Conservation (phyloP, 1,284 basidiomycete genomes). For the Cryptococcus sp. region DNA sequence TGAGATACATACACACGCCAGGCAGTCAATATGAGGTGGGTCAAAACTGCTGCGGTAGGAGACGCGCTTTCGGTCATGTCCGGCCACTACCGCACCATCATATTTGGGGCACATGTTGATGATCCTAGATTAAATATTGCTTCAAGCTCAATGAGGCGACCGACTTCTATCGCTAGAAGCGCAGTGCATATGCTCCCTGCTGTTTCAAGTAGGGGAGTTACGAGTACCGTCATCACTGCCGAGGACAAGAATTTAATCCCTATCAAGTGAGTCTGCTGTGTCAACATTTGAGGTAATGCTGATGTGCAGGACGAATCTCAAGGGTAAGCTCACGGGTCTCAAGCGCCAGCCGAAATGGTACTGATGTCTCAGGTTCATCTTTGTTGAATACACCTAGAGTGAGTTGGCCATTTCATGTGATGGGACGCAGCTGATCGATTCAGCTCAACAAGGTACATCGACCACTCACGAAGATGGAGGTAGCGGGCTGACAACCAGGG, state of each 20-base stretch:
- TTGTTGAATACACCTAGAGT: conserved; percentile 42
- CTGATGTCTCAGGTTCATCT: conserved; percentile 17
- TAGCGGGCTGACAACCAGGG: conserved; percentile 39
- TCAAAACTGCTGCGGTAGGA: no score
- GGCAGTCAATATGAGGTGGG: no score
- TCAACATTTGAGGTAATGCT: not conserved
- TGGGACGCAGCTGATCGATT: not conserved
- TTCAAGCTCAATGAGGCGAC: not conserved
- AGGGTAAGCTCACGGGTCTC: conserved; percentile 12
- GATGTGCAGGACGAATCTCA: conserved; percentile 24
- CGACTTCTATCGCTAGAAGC: not conserved
- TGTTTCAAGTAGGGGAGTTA: conserved; percentile 5
- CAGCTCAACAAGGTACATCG: conserved; percentile 41
- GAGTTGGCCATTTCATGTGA: conserved; percentile 7
- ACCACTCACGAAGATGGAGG: not conserved
- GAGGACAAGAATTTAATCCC: conserved; percentile 33
- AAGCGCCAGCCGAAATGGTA: not conserved
- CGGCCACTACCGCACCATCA: no score
- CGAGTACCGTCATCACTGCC: conserved; percentile 9
- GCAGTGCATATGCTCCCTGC: not conserved
- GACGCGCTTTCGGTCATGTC: no score
- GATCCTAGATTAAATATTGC: not conserved
- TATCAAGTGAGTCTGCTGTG: conserved; percentile 27
- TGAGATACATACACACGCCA: no score
- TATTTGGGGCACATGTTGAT: no score